Base-by-base conservation (phyloP, 139 green algal species). In the Dunaliella sp. region DNA sequence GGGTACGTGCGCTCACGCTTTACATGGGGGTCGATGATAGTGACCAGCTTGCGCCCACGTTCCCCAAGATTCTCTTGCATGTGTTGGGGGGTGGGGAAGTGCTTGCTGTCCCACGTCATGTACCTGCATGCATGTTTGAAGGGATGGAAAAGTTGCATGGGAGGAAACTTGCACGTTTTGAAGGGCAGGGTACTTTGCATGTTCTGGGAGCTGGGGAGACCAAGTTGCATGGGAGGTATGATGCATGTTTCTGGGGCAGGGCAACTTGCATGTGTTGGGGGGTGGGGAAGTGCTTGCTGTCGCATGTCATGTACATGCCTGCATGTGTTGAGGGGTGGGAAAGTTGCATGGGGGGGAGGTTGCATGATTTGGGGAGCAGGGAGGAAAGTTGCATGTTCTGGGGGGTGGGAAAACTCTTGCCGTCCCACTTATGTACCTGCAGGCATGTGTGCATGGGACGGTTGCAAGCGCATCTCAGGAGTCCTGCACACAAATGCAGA, bases 11-110 rank as follows among this genome's bases (percentile, higher is more conserved):
- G 25, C 91, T 99, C 97, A 2, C 92, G 92, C 93, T 99, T 99
- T 37, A 99, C 95, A 91, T 99, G 98, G 7, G 98, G 98, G 90
- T 99, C 98, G 72, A 99, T 95, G 82, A 99, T 99, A 81, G 94
- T 96, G n/a, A 99, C 97, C 93, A 97, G 98, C 89, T 97, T 95
- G 80, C 97, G 92, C 57, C 96, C 95, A 1, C 91, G 86, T 0
- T 84, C 92, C 1, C 92, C 92, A 16, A 98, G 3, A 65, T 95
- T 93, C n/a, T 95, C 85, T 86, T 97, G 89, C 89, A 92, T 89
- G 36, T 31, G 3, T 12, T 58, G 25, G 24, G 96, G 95, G 65
- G 89, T 93, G 3, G 97, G 97, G 91, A 99, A 99, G 57, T 93
- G 83, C 1, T 83, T 83, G 25, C 32, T 82, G 90, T 99, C 96